phyloP scores from a whole-genome alignment of 2,329 filamentous ascomycete species.

The Tolypocladium inflatum region DNA sequence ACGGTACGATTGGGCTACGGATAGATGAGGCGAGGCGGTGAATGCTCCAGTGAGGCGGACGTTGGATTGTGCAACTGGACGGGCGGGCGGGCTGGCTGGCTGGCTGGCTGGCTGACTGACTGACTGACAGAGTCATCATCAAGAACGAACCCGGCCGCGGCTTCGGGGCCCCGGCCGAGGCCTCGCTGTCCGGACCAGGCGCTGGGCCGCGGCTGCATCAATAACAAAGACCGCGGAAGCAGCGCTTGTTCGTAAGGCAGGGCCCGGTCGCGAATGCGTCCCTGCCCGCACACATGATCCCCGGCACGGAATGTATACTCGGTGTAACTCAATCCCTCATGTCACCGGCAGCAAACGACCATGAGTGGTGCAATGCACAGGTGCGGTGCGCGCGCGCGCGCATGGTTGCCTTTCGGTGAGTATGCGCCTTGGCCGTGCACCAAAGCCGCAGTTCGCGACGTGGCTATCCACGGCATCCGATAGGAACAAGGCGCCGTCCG shows the following conservation, averaged over 20 bases:
- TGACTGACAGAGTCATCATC: neutral
- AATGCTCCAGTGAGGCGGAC: constrained; percentile 2
- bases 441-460: neutral
- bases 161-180: neutral
- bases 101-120: no score
- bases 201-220: neutral
- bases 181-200: neutral
- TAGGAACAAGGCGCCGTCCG: constrained; percentile 1
- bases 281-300: neutral
- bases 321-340: neutral
- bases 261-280: neutral
- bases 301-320: neutral
- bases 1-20: neutral
- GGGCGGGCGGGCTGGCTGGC: no score
- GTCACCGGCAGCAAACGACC: neutral
- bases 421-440: constrained; percentile 1
- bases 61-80: neutral
- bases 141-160: neutral
- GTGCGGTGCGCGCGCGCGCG: neutral
- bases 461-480: constrained; percentile 1
- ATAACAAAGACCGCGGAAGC: neutral
- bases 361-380: neutral
- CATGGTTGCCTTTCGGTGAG: neutral
- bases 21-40: constrained; percentile 3
- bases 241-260: neutral